Evolutionary conservation across 129 eudicot species (phyloP), one percentile per base, ranked within the genome.

Genomic region (Apium graveolens): DNA sequence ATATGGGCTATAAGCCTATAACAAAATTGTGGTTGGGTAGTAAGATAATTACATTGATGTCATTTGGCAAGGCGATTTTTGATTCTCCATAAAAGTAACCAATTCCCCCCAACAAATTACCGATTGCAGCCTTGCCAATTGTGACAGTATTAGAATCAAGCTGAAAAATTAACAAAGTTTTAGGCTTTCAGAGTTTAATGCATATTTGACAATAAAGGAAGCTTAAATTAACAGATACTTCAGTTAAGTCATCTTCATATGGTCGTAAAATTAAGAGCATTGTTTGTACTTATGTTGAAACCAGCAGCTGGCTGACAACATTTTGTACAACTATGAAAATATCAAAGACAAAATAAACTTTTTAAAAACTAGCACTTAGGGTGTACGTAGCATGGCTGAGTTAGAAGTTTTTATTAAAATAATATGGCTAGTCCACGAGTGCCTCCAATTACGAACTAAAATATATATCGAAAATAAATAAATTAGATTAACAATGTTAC

Each of bases 41-140:
- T 53, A 66, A 17, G 32, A 24, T 55, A 83, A 91, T 92, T 87
- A 92, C 99, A 76, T 82, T 76, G 68, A 89, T 77, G 82, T 84
- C 76, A 53, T 76, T 84, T 80, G 96, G 97, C 77, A 86, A 79
- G 57, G 95, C 84, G 51, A 96, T 96, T 85, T 82, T 96, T 79
- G 99, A 96, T 80, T 92, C 97, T 75, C 99, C 99, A 84, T 88
- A 92, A 79, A 90, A 96, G 88, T 92, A 96, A 32, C 99, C 97
- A 71, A 96, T 89, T 63, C 97, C 99, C 70, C 99, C 99, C 82
- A 96, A 82, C 86, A 96, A 55, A 86, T 96, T 96, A 71, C 91
- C 97, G 18, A 96, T 76, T 80, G 97, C 96, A 82, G 95, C 93
- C 87, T 89, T 96, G 82, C 92, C 92, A 82, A 92, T 91, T 49